A percentile compares a stretch with the other conserved stretches of the same genome.
These are phyloP conservation scores for Penicillium tannophilum DNA, from an alignment of 495 filamentous ascomycete species.

Conservation along the genomic window DNA sequence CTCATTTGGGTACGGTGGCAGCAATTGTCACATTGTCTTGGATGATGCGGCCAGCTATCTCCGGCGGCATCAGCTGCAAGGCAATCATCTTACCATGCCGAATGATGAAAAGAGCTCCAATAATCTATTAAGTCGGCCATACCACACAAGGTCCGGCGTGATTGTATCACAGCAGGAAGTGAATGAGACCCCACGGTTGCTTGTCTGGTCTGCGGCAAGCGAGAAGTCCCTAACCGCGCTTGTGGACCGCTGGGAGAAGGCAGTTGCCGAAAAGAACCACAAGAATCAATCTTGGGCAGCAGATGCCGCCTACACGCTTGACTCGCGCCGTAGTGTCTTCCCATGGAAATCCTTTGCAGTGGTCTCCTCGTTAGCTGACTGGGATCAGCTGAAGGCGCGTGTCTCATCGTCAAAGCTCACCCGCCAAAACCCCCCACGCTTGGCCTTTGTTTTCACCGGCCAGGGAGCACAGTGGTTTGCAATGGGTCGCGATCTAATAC, in stretches of 20 bases:
- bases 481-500: slow-evolving; percentile 43
- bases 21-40: slow-evolving; percentile 38
- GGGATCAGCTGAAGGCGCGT: no score
- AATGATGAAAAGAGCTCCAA: background rate
- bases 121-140: background rate
- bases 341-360: no score
- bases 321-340: no score
- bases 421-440: background rate
- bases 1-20: slow-evolving; percentile 38
- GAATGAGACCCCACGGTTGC: no score
- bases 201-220: no score
- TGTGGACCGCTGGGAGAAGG: no score
- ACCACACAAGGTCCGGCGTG: slow-evolving; percentile 5
- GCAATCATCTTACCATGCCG: slow-evolving; percentile 20
- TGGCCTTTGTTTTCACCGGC: slow-evolving; percentile 40
- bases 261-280: no score
- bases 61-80: slow-evolving; percentile 7
- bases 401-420: no score
- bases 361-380: slow-evolving; percentile 3
- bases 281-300: no score
- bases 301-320: no score
- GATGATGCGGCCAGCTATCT: slow-evolving; percentile 33
- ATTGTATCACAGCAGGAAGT: no score
- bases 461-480: slow-evolving; percentile 46
- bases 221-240: no score